phyloP scores from a whole-genome alignment of 1,284 basidiomycete species.

The Bjerkandera adusta region DNA sequence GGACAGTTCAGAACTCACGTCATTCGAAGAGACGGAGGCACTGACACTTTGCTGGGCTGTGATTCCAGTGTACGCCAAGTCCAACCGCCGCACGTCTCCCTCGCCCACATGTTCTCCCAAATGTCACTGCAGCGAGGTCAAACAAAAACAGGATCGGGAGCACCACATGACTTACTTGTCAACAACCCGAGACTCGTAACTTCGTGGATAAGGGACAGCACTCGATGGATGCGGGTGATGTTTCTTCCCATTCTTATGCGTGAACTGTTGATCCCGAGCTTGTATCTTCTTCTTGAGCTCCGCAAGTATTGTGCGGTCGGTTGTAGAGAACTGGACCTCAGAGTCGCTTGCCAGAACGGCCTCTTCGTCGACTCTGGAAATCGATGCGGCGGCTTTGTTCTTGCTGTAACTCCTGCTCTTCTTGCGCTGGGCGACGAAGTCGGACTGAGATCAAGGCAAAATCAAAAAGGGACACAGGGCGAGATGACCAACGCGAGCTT shows the following conservation, averaged over 20 bases:
- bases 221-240: conserved; percentile 50
- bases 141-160: background rate
- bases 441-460: conserved; percentile 10
- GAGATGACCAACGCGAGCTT: conserved; percentile 5
- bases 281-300: conserved; percentile 49
- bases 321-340: conserved; percentile 48
- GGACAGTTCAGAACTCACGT: conserved; percentile 12
- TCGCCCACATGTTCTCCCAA: conserved; percentile 60
- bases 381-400: background rate
- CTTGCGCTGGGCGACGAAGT: conserved; percentile 23
- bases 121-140: conserved; percentile 45
- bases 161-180: conserved; percentile 51
- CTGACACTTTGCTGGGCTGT: conserved; percentile 60
- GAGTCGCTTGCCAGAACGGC: conserved; percentile 10
- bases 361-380: conserved; percentile 15
- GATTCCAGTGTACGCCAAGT: conserved; percentile 61
- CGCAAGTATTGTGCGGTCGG: conserved; percentile 56
- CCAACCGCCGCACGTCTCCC: conserved; percentile 51
- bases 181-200: conserved; percentile 55
- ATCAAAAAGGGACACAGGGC: background rate
- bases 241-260: conserved; percentile 48
- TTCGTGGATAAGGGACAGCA: conserved; percentile 64
- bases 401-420: conserved; percentile 21
- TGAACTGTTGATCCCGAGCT: conserved; percentile 53
- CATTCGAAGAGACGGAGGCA: conserved; percentile 21